Percentiles rank a stretch among this genome's conserved stretches.
Conservation (phyloP, 139 green algal genomes). For the Diplosphaera chodatii region DNA sequence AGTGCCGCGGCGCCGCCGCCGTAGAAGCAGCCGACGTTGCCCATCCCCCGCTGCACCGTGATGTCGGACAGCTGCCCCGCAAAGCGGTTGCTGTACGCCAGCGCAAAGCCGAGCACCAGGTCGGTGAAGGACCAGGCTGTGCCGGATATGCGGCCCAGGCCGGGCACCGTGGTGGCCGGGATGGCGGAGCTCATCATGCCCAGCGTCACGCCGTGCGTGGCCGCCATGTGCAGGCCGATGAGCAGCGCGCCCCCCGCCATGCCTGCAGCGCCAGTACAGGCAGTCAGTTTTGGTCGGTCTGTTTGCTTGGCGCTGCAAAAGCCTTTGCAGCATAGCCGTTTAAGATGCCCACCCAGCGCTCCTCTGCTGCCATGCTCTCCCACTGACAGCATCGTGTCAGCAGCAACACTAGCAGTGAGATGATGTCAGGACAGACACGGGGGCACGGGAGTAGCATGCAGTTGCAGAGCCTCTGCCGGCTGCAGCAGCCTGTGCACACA, state of each 20-base stretch:
- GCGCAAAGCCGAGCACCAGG: slow-evolving; percentile 67
- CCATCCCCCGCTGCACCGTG: slow-evolving; percentile 28
- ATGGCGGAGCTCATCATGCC: slow-evolving; percentile 67
- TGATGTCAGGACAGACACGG: too few relatives aligned
- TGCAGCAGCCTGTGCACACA: too few relatives aligned
- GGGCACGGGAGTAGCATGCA: too few relatives aligned
- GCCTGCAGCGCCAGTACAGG: slow-evolving; percentile 35
- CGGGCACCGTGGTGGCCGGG: slow-evolving; percentile 41
- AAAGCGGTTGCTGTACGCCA: slow-evolving; percentile 61
- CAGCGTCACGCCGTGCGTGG: slow-evolving; percentile 73
- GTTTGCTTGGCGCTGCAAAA: too few relatives aligned
- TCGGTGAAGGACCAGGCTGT: slow-evolving; percentile 80
- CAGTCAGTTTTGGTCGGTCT: too few relatives aligned
- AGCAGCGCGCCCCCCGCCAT: slow-evolving; percentile 58
- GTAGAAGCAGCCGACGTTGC: slow-evolving; percentile 72
- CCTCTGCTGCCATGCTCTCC: too few relatives aligned
- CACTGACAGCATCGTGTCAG: too few relatives aligned
- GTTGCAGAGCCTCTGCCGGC: too few relatives aligned
- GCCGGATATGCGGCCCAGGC: slow-evolving; percentile 65
- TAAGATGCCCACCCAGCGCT: too few relatives aligned
- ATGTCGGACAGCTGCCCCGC: slow-evolving; percentile 62
- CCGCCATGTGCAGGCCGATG: slow-evolving; percentile 76
- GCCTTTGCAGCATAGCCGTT: too few relatives aligned
- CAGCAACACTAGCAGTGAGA: too few relatives aligned
- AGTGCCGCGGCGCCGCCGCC: slow-evolving; percentile 26